Base-by-base conservation (phyloP, 345 rosid species). In the Syzygium oleosum region DNA sequence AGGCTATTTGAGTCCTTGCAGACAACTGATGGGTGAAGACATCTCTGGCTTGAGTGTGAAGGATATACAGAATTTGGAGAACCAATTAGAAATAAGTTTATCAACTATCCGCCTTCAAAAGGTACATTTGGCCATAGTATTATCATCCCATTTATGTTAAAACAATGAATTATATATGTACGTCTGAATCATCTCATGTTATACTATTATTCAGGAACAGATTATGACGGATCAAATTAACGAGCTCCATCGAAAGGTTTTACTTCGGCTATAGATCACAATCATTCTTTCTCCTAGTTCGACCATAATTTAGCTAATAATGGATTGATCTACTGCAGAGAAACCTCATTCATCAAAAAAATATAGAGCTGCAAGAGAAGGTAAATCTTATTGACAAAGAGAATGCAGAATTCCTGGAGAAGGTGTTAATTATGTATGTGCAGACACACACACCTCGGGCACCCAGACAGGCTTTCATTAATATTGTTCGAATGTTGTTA, bases 21-120 rank as follows among this genome's bases (percentile, higher is more conserved):
- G 88, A 55, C 85, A 87, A 15, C 38, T 87, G 68, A 87, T 55
- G 88, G 88, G 88, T 34, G 85, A 87, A 83, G 88, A 56, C 53
- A 78, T 79, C 41, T 79, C 85, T 15, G 17, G 65, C 17, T 38
- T 79, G 88, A 79, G 88, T 68, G 52, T 87, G 16, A 58, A 78
- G 25, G 88, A 87, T 12, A 46, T 87, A 49, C 58, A 55, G 41
- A 41, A 65, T 41, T 27, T 87, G 73, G 88, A 87, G 88, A 53
- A 23, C 73, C 83, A 78, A 56, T 6, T 87, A 31, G 29, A 52
- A 38, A 25, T 56, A 52, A 78, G 88, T 54, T 87, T 87, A 38
- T 86, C 87, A 15, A 51, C 87, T 29, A 54, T 86, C 79, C 87
- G 84, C 38, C 87, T 65, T 73, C 84, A 52, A 54, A 86, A 65